Evolutionary conservation across 441 rosid species (phyloP).

Genomic region (Adansonia rubrostipa): DNA sequence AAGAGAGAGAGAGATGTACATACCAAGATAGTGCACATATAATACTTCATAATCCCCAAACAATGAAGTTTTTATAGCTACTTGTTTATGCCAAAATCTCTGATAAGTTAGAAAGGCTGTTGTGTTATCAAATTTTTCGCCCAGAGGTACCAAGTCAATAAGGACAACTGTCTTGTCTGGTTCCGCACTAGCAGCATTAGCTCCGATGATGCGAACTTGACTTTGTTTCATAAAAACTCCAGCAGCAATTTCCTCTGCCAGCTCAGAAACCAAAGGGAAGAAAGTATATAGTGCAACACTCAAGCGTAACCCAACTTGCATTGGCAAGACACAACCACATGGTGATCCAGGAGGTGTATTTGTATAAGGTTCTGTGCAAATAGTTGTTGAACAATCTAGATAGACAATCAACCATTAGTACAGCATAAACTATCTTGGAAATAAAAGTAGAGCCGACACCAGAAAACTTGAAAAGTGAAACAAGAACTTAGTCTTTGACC

Average conservation of each 20-base stretch:
- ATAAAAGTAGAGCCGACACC: constrained; percentile 17
- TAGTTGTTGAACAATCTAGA: constrained; percentile 77
- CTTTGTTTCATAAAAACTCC: constrained; percentile 95
- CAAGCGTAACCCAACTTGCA: constrained; percentile 85
- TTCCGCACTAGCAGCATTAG: constrained; percentile 81
- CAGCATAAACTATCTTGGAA: not conserved
- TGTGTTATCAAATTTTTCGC: constrained; percentile 68
- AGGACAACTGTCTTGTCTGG: constrained; percentile 86
- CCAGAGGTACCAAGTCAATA: constrained; percentile 83
- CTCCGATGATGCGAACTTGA: constrained; percentile 95
- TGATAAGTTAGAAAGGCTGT: constrained; percentile 78
- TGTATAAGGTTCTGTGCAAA: constrained; percentile 81
- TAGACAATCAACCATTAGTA: constrained; percentile 27
- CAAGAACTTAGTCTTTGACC: constrained; percentile 45
- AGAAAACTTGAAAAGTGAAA: constrained; percentile 6
- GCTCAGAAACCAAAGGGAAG: constrained; percentile 92
- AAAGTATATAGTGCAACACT: constrained; percentile 83
- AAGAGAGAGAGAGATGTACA: not conserved
- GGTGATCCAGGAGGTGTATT: constrained; percentile 95
- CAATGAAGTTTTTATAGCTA: constrained; percentile 58
- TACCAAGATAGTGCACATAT: constrained; percentile 85
- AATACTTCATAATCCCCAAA: constrained; percentile 83
- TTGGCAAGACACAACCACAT: constrained; percentile 95
- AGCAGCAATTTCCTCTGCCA: constrained; percentile 75
- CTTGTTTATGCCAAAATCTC: constrained; percentile 86